Percentiles rank a stretch among this genome's conserved stretches.
Conservation (phyloP, 75 land plant genomes). For the Larix kaempferi region DNA sequence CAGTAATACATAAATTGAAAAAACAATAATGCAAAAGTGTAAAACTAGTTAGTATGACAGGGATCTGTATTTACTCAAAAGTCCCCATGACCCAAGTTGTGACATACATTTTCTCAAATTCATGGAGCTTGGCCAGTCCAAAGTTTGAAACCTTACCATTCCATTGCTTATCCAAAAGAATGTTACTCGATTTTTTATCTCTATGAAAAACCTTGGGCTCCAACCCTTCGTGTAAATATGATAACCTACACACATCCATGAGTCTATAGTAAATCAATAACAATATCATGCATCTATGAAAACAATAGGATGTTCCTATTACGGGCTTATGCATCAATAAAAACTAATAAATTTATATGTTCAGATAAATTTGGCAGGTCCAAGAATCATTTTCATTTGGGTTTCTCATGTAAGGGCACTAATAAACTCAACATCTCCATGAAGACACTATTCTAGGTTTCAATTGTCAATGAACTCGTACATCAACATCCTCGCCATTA, state of each 20-base stretch:
- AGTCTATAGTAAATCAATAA: neutral
- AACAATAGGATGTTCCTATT: too few species aligned
- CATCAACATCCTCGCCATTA: constrained; percentile 76
- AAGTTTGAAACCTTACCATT: constrained; percentile 71
- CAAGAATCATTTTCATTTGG: constrained; percentile 75
- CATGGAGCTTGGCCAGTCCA: constrained; percentile 72
- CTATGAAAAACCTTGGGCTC: constrained; percentile 96
- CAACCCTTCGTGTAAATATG: constrained; percentile 87
- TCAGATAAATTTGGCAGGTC: constrained; percentile 67
- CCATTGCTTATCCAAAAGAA: constrained; percentile 83
- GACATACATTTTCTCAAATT: constrained; percentile 75
- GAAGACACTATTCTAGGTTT: constrained; percentile 93
- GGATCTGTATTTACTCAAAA: constrained; percentile 48
- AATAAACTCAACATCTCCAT: constrained; percentile 71
- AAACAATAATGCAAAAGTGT: too few species aligned
- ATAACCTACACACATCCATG: constrained; percentile 45
- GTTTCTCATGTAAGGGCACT: constrained; percentile 65
- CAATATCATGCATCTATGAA: too few species aligned
- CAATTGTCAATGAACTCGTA: constrained; percentile 96
- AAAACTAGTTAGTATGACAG: neutral
- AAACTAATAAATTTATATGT: neutral
- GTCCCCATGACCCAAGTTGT: constrained; percentile 94
- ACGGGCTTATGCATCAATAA: too few species aligned
- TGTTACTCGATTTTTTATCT: constrained; percentile 89
- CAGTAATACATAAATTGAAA: too few species aligned